Evolutionary conservation across 2,329 filamentous ascomycete species (phyloP), one percentile per base, ranked within the genome.

Genomic region (Davidsoniella neocaledoniae): DNA sequence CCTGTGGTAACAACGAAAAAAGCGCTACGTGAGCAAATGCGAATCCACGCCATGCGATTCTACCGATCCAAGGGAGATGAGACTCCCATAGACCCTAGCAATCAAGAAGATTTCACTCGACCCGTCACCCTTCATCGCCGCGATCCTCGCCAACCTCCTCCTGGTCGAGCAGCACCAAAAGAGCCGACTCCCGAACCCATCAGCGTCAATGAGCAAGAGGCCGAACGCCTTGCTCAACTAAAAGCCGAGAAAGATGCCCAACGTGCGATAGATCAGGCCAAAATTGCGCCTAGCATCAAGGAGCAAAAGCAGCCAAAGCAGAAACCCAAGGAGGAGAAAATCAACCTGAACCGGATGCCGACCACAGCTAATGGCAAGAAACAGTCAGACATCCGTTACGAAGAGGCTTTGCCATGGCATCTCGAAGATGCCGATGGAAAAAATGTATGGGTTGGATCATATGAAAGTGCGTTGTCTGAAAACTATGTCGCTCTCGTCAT

Each of bases 321-420:
- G 46, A 81, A 82, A 57, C 82, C 83, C 61, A 80, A 83, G 62
- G 76, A 81, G 54, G 90, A 94, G 64, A 94, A 88, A 63, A 83
- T 86, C 55, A 85, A 87, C 58, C 83, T 94, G 19, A 87, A 85
- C 60, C 80, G 86, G 56, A 77, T 83, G n/a, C 84, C 93, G 51
- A 74, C 75, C 49, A 73, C 74, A 5, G 87, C 88, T 59, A 87
- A 90, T 59, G 90, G 66, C 68, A 91, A 74, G 72, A 93, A 73
- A 68, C 73, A 79, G 52, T 71, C 72, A 0, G 76, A 77, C 51
- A 78, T 77, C 66, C 82, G 88, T 55, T 98, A 96, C 57, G 91
- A 96, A 62, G 91, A 98, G 63, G 86, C 90, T 3, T 70, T 95
- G 46, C 91, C 91, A 5, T 98, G 91, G 91, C 88, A 95, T 62